Conservation (phyloP, 108 stramenopile species). For the Stephanodiscus triporus region DNA sequence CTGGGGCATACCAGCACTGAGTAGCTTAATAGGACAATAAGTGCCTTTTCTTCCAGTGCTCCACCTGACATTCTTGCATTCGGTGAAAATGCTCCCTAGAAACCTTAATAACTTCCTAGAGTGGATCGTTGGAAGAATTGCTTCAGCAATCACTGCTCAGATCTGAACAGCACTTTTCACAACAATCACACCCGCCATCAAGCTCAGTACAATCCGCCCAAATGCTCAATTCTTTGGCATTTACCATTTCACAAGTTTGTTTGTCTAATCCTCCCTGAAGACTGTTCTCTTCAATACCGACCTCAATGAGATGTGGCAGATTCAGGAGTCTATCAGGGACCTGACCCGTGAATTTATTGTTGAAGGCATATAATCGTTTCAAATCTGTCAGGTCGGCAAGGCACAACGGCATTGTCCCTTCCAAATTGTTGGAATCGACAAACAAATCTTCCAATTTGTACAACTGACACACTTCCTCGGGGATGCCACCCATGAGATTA, state of each 20-base stretch:
- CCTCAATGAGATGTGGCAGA: slow-evolving; percentile 38
- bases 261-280: slow-evolving; percentile 31
- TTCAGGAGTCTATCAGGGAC: slow-evolving; percentile 28
- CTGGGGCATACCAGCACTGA: too few relatives aligned
- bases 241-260: slow-evolving; percentile 18
- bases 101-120: too few relatives aligned
- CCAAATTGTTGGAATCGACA: slow-evolving; percentile 39
- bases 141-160: slow-evolving; percentile 25
- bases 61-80: too few relatives aligned
- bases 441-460: slow-evolving; percentile 52
- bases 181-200: slow-evolving; percentile 40
- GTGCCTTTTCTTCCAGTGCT: too few relatives aligned
- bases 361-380: slow-evolving; percentile 35
- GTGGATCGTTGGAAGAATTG: too few relatives aligned
- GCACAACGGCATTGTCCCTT: slow-evolving; percentile 33
- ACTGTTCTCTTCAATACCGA: slow-evolving; percentile 45
- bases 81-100: too few relatives aligned
- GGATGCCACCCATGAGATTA: slow-evolving; percentile 60
- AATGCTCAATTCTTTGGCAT: slow-evolving; percentile 4
- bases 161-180: slow-evolving; percentile 41
- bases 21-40: too few relatives aligned
- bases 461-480: slow-evolving; percentile 51
- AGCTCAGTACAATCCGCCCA: slow-evolving; percentile 47
- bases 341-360: slow-evolving; percentile 38
- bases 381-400: slow-evolving; percentile 24